Conservation (phyloP, 768 basidiomycete species). For the Trametes elegans region DNA sequence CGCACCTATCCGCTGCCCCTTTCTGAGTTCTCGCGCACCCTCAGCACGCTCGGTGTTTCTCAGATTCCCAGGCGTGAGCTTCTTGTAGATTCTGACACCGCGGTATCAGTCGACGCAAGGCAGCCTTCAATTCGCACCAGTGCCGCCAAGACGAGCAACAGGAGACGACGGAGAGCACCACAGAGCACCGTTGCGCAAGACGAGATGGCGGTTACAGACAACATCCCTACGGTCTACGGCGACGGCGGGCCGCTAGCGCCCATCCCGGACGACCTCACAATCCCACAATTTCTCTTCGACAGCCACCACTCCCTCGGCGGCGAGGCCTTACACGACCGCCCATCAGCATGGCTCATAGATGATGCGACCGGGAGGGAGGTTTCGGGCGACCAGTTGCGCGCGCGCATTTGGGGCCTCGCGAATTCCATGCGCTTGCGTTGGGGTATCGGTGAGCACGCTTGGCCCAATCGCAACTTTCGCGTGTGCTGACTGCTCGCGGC, state of each 20-base stretch:
- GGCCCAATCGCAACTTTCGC: too few species aligned
- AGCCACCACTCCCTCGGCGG: constrained; percentile 38
- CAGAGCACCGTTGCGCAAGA: background rate
- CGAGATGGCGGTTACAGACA: background rate
- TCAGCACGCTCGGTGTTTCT: too few species aligned
- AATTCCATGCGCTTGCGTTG: constrained; percentile 44
- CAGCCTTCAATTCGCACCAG: too few species aligned
- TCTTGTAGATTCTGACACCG: too few species aligned
- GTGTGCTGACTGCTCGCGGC: too few species aligned
- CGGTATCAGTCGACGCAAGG: too few species aligned
- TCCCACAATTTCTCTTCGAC: constrained; percentile 55
- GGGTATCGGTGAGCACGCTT: constrained; percentile 38
- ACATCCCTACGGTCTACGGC: constrained; percentile 14
- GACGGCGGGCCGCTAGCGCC: constrained; percentile 30
- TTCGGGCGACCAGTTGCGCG: constrained; percentile 43
- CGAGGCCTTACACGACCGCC: constrained; percentile 30
- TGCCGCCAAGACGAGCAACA: background rate
- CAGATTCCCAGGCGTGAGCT: too few species aligned
- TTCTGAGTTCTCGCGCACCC: too few species aligned
- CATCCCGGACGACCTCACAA: constrained; percentile 49
- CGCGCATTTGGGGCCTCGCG: constrained; percentile 47
- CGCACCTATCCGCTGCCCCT: too few species aligned
- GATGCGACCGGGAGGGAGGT: constrained; percentile 44
- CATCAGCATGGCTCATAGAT: constrained; percentile 43
- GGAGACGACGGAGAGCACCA: too few species aligned